These are phyloP conservation scores for Paecilomyces dactylethromorphus DNA, from an alignment of 2,329 filamentous ascomycete genomes.

Conservation along the genomic window DNA sequence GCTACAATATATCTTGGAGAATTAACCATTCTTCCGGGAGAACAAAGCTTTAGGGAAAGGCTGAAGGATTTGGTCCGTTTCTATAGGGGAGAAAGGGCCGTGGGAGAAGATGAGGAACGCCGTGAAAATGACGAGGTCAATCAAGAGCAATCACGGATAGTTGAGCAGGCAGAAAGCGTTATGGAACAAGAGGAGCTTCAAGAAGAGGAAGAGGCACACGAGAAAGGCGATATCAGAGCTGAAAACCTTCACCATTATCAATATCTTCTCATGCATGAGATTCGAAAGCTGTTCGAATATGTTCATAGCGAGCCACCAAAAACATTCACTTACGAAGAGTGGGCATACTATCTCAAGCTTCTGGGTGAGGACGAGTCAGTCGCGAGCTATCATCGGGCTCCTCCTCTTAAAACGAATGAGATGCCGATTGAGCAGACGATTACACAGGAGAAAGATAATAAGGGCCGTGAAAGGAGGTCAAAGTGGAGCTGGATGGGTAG, in stretches of 20 bases:
- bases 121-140: constrained; percentile 7
- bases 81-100: constrained; percentile 12
- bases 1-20: constrained; percentile 51
- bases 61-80: constrained; percentile 17
- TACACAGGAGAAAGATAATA: background rate
- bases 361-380: constrained; percentile 41
- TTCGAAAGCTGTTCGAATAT: constrained; percentile 33
- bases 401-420: background rate
- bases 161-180: constrained; percentile 24
- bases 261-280: constrained; percentile 30
- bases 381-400: constrained; percentile 22
- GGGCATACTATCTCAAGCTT: constrained; percentile 44
- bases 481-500: constrained; percentile 37
- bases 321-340: constrained; percentile 36
- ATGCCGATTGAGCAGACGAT: constrained; percentile 3
- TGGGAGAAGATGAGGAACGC: constrained; percentile 8
- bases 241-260: constrained; percentile 46
- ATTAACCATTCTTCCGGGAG: constrained; percentile 48
- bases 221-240: constrained; percentile 36
- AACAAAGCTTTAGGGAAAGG: constrained; percentile 29
- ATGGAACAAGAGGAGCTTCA: constrained; percentile 37
- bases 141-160: constrained; percentile 2
- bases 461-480: constrained; percentile 3
- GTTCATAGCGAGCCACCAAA: constrained; percentile 24
- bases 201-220: constrained; percentile 34